Evolutionary conservation across 2,329 filamentous ascomycete genomes (phyloP).

Genomic region (Periconia digitata): DNA sequence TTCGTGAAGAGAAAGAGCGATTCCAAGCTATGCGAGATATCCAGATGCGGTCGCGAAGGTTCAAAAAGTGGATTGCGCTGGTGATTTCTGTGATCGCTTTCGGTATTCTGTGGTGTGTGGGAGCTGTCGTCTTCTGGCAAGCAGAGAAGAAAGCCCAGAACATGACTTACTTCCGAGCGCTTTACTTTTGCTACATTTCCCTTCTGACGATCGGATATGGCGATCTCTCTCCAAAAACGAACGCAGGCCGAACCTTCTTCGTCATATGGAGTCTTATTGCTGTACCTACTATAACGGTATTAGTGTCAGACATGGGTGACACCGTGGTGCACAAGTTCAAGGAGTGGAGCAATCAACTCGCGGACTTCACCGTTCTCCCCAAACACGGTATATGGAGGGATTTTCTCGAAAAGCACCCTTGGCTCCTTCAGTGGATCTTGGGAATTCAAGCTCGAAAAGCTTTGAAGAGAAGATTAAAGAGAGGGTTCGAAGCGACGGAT

Average conservation of each 20-base stretch:
- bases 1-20: conserved; percentile 64
- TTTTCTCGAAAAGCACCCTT: conserved; percentile 53
- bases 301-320: conserved; percentile 65
- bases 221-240: conserved; percentile 74
- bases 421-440: conserved; percentile 40
- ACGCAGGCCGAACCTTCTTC: conserved; percentile 80
- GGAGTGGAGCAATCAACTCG: conserved; percentile 60
- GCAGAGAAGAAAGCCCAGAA: conserved; percentile 57
- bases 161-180: conserved; percentile 74
- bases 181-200: conserved; percentile 86
- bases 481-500: conserved; percentile 50
- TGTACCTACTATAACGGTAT: conserved; percentile 82
- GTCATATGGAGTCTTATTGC: conserved; percentile 91
- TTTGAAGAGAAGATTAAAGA: conserved; percentile 45
- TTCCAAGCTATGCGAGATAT: conserved; percentile 83
- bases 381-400: conserved; percentile 58
- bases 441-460: conserved; percentile 38
- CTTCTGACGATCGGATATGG: conserved; percentile 88
- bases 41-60: conserved; percentile 64
- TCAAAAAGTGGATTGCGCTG: conserved; percentile 75
- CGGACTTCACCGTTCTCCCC: conserved; percentile 67
- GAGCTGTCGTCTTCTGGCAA: conserved; percentile 73
- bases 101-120: conserved; percentile 75
- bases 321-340: conserved; percentile 73
- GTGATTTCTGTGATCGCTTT: conserved; percentile 68